These are phyloP conservation scores for Phytophthora multivora DNA, from an alignment of 352 stramenopile species.

Conservation along the genomic window DNA sequence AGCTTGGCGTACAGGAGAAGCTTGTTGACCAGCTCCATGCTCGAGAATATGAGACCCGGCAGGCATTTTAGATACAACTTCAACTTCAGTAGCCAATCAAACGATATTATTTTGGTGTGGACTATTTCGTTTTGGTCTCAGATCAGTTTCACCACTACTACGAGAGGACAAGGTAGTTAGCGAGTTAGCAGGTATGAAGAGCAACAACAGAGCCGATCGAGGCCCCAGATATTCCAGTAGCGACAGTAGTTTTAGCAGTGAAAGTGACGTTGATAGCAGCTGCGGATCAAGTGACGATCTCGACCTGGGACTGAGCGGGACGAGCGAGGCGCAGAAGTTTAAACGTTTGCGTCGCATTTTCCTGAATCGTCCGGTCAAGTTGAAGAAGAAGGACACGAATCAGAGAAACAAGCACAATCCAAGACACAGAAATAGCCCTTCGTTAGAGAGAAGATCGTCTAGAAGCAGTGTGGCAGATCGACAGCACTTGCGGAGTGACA, in stretches of 20 bases:
- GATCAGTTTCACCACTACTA: conserved; percentile 8
- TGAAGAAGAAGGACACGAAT: conserved; percentile 13
- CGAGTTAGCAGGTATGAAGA: conserved; percentile 5
- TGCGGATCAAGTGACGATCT: conserved; percentile 18
- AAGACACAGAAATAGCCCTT: background rate
- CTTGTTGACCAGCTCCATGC: conserved; percentile 17
- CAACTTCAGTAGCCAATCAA: conserved; percentile 20
- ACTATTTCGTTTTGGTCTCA: conserved; percentile 5
- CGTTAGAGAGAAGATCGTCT: background rate
- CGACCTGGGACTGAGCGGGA: conserved; percentile 31
- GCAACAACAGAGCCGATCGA: background rate
- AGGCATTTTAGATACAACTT: conserved; percentile 16
- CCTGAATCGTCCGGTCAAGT: conserved; percentile 47
- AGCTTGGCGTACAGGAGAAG: conserved; percentile 28
- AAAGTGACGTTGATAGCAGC: conserved; percentile 18
- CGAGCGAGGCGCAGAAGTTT: conserved; percentile 48
- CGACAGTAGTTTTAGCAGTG: conserved; percentile 24
- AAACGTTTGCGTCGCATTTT: conserved; percentile 70
- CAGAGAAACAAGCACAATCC: conserved; percentile 4
- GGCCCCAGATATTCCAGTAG: conserved; percentile 2
- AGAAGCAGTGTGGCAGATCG: background rate
- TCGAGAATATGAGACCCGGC: conserved; percentile 23
- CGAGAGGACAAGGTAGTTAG: background rate
- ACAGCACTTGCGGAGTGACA: background rate
- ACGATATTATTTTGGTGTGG: conserved; percentile 5